Conservation (phyloP, 345 rosid species). For the Hibiscus trionum region DNA sequence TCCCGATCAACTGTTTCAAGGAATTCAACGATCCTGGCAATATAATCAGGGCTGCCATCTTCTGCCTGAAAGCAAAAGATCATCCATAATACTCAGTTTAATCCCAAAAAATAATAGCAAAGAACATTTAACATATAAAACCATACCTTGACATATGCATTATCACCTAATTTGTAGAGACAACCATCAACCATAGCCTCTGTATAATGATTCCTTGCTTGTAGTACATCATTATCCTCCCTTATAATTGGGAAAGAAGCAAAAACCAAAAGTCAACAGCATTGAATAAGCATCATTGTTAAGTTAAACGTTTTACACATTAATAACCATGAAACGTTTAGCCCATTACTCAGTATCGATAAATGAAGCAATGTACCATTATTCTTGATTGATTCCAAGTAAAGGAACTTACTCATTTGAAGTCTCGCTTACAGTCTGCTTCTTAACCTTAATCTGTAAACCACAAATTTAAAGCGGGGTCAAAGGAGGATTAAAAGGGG, state of each 20-base stretch:
- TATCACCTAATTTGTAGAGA: constrained; percentile 1
- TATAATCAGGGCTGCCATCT: constrained; percentile 33
- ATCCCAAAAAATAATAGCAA: background rate
- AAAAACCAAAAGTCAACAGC: background rate
- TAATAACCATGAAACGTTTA: too few species aligned
- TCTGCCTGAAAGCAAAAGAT: constrained; percentile 31
- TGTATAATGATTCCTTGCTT: background rate
- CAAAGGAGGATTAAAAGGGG: background rate
- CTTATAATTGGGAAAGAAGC: background rate
- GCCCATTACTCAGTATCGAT: background rate
- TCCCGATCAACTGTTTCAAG: constrained; percentile 40
- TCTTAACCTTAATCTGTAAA: background rate
- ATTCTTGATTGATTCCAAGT: background rate
- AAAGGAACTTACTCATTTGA: constrained; percentile 4
- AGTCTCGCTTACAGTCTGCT: background rate
- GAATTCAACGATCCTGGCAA: constrained; percentile 52
- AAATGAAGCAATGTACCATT: background rate
- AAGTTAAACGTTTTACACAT: too few species aligned
- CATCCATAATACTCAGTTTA: background rate
- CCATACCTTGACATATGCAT: constrained; percentile 3
- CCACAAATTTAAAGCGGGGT: background rate
- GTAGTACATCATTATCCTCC: background rate
- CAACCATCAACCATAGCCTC: constrained; percentile 3
- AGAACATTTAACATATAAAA: background rate
- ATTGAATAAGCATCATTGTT: background rate